Evolutionary conservation across 306 rosid species (phyloP).

Genomic region (Citrullus amarus): DNA sequence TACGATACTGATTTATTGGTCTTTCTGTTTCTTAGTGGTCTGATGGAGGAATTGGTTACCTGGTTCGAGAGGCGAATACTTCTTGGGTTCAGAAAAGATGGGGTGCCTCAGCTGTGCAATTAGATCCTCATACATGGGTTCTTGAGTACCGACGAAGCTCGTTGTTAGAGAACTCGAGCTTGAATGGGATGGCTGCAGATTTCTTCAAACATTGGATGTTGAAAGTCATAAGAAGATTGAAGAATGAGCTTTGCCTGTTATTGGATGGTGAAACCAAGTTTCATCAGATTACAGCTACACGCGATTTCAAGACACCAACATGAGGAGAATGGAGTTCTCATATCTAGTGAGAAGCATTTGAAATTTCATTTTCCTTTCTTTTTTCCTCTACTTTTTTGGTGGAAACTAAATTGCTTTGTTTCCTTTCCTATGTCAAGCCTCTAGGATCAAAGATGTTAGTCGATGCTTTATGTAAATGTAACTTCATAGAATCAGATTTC

Average conservation of each 20-base stretch:
- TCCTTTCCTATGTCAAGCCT: not conserved
- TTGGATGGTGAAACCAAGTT: conserved; percentile 21
- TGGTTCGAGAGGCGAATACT: conserved; percentile 41
- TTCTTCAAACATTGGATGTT: conserved; percentile 29
- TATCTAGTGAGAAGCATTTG: conserved; percentile 53
- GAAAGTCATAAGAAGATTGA: conserved; percentile 28
- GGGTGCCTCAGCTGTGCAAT: conserved; percentile 71
- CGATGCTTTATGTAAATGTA: conserved; percentile 4
- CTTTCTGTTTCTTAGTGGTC: conserved; percentile 48
- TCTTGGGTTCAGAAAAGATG: conserved; percentile 64
- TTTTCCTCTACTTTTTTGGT: not conserved
- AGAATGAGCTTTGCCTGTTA: conserved; percentile 34
- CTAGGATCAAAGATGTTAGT: not conserved
- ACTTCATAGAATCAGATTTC: not conserved
- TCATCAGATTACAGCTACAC: conserved; percentile 8
- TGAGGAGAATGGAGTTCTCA: conserved; percentile 39
- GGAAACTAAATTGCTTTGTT: not conserved
- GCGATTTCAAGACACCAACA: conserved; percentile 33
- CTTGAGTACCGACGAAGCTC: conserved; percentile 60
- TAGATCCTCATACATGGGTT: conserved; percentile 74
- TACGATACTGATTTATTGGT: not conserved
- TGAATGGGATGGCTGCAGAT: conserved; percentile 28
- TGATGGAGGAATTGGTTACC: conserved; percentile 41
- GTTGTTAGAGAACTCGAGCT: conserved; percentile 25
- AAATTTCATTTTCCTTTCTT: not conserved